Base-by-base conservation (phyloP, 2,329 filamentous ascomycete genomes). In the Colletotrichum abscissum region DNA sequence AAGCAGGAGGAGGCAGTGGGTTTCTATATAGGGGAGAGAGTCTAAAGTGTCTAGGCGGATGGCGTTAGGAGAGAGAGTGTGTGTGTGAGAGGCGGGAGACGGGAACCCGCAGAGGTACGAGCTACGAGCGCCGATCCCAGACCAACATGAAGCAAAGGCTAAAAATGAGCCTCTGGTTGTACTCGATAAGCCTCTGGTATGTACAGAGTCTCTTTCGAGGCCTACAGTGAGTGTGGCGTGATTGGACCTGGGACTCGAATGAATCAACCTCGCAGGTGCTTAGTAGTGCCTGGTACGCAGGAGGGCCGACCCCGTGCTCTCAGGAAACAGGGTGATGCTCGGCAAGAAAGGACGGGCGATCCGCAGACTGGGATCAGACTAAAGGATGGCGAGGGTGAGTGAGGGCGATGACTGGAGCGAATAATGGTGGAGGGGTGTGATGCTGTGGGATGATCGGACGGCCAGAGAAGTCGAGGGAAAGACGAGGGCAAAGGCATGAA, bases 61-160 rank as follows among this genome's bases (percentile, higher is more conserved):
- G 64, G 35, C 54, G 33, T 54, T 35, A 52, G 28, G 55, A 56
- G 66, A 58, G 38, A 19, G 16, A 19, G 38, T 8, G 38, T 3
- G 30, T 9, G 30, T 9, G 30, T 35, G 56, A 24, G 55, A 59
- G 63, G 57, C 35, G 69, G 68, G 33, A 38, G 54, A 49, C 54
- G 64, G 46, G 69, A 71, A 69, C 63, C 70, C 63, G 70, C 72
- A 66, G 56, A 65, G 57, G 52, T 67, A 64, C 68, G 33, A 72
- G 57, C 58, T 67, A 64, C 68, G 33, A 68, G 62, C 55, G 42
- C 66, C 49, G 65, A 76, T 75, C 74, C 68, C 68, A 74, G 72
- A 76, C 74, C 57, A 70, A 76, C 72, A 73, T 75, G 75, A 76
- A 76, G 75, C 75, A 76, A 73, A 70, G 56, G 69, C 60, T 73